Percentiles rank a stretch among this genome's conserved stretches.
phyloP scores from a whole-genome alignment of 176 grass and related monocot genomes.

The Raddia distichophylla region DNA sequence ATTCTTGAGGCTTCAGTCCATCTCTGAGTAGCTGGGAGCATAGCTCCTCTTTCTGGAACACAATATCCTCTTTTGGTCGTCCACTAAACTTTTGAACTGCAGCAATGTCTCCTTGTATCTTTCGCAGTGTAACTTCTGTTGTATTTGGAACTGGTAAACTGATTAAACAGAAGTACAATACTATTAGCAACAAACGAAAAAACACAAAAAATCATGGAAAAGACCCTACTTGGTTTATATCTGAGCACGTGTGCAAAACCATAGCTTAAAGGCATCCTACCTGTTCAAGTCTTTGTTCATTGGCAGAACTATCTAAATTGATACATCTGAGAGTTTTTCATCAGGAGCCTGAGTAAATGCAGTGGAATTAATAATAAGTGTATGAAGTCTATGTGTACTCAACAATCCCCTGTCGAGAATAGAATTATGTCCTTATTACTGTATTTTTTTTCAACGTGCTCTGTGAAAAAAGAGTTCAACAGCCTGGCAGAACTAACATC shows the following conservation, averaged over 20 bases:
- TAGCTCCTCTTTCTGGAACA: constrained; percentile 58
- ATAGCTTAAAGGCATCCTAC: constrained; percentile 25
- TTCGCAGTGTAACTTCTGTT: constrained; percentile 63
- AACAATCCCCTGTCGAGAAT: too few relatives aligned
- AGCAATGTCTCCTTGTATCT: constrained; percentile 59
- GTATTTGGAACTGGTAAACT: constrained; percentile 72
- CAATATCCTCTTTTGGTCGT: constrained; percentile 70
- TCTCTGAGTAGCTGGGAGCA: constrained; percentile 63
- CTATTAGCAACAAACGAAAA: too few relatives aligned
- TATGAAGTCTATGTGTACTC: too few relatives aligned
- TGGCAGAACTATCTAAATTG: constrained; percentile 80
- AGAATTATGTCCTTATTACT: too few relatives aligned
- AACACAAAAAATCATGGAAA: background rate
- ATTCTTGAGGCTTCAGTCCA: constrained; percentile 66
- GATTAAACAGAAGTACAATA: constrained; percentile 20
- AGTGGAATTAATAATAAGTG: background rate
- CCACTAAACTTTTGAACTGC: constrained; percentile 82
- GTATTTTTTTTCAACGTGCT: too few relatives aligned
- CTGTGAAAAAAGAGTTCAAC: too few relatives aligned
- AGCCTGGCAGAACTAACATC: too few relatives aligned
- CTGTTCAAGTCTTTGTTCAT: constrained; percentile 70
- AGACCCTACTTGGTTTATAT: background rate
- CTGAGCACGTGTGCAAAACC: background rate
- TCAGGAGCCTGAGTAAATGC: constrained; percentile 87
- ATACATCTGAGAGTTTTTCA: constrained; percentile 78